phyloP scores from a whole-genome alignment of 139 green algal species.

The Chlamydomonas applanata region DNA sequence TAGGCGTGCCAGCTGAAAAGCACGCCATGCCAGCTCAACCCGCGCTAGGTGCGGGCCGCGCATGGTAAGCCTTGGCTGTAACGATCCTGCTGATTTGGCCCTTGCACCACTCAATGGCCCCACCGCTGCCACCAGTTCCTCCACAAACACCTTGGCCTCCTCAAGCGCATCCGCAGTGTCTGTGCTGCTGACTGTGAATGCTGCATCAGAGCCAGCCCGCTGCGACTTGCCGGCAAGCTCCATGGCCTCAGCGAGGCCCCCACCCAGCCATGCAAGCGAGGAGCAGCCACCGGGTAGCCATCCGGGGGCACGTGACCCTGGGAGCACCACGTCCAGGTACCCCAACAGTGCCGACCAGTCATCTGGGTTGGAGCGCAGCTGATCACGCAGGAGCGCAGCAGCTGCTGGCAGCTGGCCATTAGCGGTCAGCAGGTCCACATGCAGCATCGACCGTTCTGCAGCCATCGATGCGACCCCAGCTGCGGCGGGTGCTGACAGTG shows the following conservation, averaged over 20 bases:
- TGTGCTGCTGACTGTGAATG: too few relatives aligned
- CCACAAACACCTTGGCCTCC: too few relatives aligned
- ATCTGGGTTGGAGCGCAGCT: constrained; percentile 40
- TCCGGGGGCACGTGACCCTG: neutral
- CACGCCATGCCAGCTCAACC: constrained; percentile 22
- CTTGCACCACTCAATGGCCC: neutral
- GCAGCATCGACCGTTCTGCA: constrained; percentile 44
- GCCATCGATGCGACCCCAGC: constrained; percentile 26
- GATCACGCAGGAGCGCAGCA: constrained; percentile 31
- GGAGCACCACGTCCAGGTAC: constrained; percentile 64
- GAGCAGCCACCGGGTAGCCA: too few relatives aligned
- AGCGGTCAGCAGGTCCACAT: constrained; percentile 40
- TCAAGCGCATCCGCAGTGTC: too few relatives aligned
- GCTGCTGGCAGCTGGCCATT: constrained; percentile 40
- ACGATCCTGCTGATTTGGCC: neutral
- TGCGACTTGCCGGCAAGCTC: neutral
- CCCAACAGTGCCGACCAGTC: constrained; percentile 56
- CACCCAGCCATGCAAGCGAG: too few relatives aligned
- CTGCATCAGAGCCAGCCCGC: too few relatives aligned
- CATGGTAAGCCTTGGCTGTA: neutral
- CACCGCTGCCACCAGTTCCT: neutral
- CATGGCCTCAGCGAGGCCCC: neutral
- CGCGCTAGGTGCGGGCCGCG: neutral
- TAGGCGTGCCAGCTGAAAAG: neutral
- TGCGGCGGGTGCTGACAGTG: neutral